These are phyloP conservation scores for Puccinia polysora DNA, from an alignment of 1,284 basidiomycete genomes.

Conservation along the genomic window DNA sequence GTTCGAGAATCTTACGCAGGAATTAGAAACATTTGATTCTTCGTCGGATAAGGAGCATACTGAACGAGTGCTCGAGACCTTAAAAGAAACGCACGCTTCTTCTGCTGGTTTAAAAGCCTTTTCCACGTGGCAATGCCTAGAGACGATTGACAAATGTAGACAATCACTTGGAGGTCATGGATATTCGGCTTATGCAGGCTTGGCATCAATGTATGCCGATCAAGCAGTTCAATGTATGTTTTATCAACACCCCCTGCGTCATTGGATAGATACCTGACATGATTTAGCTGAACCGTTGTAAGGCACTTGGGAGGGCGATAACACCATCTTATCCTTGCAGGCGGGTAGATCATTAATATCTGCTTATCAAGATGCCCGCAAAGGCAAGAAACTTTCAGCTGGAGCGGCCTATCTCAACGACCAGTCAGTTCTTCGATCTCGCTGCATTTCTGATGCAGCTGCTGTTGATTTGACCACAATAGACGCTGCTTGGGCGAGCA, in stretches of 20 bases:
- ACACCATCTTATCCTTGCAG: conserved; percentile 52
- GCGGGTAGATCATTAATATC: conserved; percentile 51
- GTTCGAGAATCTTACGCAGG: conserved; percentile 55
- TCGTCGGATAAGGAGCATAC: conserved; percentile 51
- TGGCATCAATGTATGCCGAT: conserved; percentile 59
- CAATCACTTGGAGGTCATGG: conserved; percentile 61
- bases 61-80: conserved; percentile 55
- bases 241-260: too few relatives aligned
- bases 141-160: conserved; percentile 60
- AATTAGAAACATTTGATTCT: conserved; percentile 59
- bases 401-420: conserved; percentile 52
- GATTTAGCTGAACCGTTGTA: too few relatives aligned
- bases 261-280: too few relatives aligned
- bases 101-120: conserved; percentile 61
- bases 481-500: conserved; percentile 51
- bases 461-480: conserved; percentile 51
- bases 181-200: conserved; percentile 60
- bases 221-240: conserved; percentile 58
- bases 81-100: conserved; percentile 61
- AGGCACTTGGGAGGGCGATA: conserved; percentile 53
- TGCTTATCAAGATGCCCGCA: conserved; percentile 50
- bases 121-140: conserved; percentile 61
- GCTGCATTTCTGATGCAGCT: conserved; percentile 48
- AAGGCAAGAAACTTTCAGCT: conserved; percentile 50
- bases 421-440: conserved; percentile 47